Base-by-base conservation (phyloP, 371 early-diverging fungal genomes). In the Actinomortierella wolfii region DNA sequence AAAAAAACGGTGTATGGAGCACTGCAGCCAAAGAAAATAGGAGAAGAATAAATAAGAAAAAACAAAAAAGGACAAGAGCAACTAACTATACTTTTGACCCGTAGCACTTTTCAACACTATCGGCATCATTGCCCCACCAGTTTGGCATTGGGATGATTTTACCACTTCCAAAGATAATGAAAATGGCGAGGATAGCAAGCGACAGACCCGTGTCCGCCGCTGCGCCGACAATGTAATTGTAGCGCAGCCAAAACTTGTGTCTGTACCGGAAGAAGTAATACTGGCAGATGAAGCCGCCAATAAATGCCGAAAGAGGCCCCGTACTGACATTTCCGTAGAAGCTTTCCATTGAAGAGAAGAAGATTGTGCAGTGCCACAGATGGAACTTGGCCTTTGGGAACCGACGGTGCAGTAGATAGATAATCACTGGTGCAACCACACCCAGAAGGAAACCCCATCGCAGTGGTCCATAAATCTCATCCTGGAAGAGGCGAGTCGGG, bases 321-420 rank as follows among this genome's bases (percentile, higher is more conserved):
- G 76, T 76, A 17, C 68, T 68, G 18, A 76, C 62, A 47, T 76
- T 65, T 65, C 76, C 76, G 48, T 76, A 76, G 51, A 76, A 76
- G 62, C 59, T 68, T 53, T 65, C 68, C 76, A 76, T 76, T 54
- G 54, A 61, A 8, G 76, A 76, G 53, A 76, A 76, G 51, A 76
- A 76, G 43, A 76, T 76, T 54, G 76, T 76, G 56, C 68, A 64
- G 52, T 76, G 68, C 76, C 76, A 76, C 40, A 76, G 60, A 39
- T 76, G 49, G 57, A 76, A 76, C 50, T 68, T 68, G 20, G 76
- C 76, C 29, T 56, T 55, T 23, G 70, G 70, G 57, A 70, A 70
- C 2, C 53, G 60, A 55, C 46, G 64, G 29, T 70, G 70, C 46
- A 70, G 39, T 4, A 70, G 21, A 25, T 70, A 70, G 46, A 70